Evolutionary conservation across 2,329 filamentous ascomycete species (phyloP), one percentile per base, ranked within the genome.

Genomic region (Penicillium sp.): DNA sequence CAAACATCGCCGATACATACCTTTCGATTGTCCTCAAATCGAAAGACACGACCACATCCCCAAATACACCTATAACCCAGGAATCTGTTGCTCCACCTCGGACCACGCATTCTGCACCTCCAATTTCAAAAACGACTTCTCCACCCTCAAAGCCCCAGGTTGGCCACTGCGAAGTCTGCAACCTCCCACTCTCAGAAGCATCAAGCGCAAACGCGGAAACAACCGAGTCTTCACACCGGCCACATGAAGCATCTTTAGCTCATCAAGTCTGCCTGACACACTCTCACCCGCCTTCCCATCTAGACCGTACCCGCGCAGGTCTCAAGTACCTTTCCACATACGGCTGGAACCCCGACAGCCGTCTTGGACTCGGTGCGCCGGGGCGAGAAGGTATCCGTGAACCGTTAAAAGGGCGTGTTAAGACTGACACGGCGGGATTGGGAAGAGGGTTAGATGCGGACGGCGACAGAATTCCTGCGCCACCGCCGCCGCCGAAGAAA

Each of bases 401-500:
- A 48, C 89, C 89, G 1, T 71, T 95, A 45, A 87, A 87, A 57
- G 69, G 77, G 1, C 75, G 72, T 41, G 68, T 75, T 37, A 95
- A 95, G 64, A 75, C 80, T 29, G 79, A 90, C 56, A 87, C 76
- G 3, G 67, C 84, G 6, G 90, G 89, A 0, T 62, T 95, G 16
- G 87, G 88, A 0, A 70, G 73, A 28, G 59, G 68, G 4, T 48
- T 67, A 20, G 55, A 59, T 38, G 44, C 39, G 23, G 40, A 59
- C 38, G 42, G 48, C 15, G 38, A 49, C 36, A 44, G 37, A 10
- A 53, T 52, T 30, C 52, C 50, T 23, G 50, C 49, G 32, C 70
- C 7, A 14, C 44, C 65, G 30, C 54, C 62, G 47, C 61, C 56
- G 44, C 56, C 61, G 45, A 66, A 62, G 36, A 69, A 68, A 49